A percentile compares a stretch with the other conserved stretches of the same genome.
phyloP scores from a whole-genome alignment of 1,139 yeast species.

The Tardiomyces depauwii region DNA sequence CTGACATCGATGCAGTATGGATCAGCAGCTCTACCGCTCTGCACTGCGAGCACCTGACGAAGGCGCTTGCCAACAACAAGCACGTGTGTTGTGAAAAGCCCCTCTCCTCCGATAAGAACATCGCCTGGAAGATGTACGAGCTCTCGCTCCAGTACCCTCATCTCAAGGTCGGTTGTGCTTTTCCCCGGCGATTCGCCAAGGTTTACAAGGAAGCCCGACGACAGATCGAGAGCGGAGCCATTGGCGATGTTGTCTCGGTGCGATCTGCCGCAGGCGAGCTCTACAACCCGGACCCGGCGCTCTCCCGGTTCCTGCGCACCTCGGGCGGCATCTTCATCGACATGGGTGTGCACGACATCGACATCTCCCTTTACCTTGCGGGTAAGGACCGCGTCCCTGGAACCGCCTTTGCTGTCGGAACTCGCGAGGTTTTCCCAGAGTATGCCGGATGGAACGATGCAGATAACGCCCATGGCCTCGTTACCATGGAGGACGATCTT shows the following conservation, averaged over 20 bases:
- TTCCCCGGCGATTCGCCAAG: slow-evolving; percentile 6
- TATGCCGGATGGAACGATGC: slow-evolving; percentile 7
- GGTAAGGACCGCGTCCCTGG: slow-evolving; percentile 6
- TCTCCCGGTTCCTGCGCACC: slow-evolving; percentile 4
- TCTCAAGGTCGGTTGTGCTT: slow-evolving; percentile 5
- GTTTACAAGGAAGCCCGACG: slow-evolving; percentile 3
- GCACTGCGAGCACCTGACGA: slow-evolving; percentile 7
- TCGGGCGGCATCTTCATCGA: slow-evolving; percentile 10
- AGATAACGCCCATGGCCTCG: slow-evolving; percentile 6
- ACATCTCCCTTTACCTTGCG: slow-evolving; percentile 5
- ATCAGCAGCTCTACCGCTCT: slow-evolving; percentile 7
- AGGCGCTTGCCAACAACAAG: slow-evolving; percentile 6
- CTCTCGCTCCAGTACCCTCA: slow-evolving; percentile 4
- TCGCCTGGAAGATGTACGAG: slow-evolving; percentile 3
- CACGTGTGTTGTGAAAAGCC: slow-evolving; percentile 9
- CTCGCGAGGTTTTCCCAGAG: slow-evolving; percentile 5
- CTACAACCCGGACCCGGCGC: not conserved
- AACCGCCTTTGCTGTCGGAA: slow-evolving; percentile 7
- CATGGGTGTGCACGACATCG: slow-evolving; percentile 7
- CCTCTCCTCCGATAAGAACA: slow-evolving; percentile 1
- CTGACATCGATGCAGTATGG: slow-evolving; percentile 6
- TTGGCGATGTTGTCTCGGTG: slow-evolving; percentile 1
- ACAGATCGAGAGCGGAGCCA: not conserved
- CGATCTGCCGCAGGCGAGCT: not conserved
- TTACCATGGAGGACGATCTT: slow-evolving; percentile 2